Conservation (phyloP, 2,329 filamentous ascomycete genomes). For the Cladosporium cucumerinum region DNA sequence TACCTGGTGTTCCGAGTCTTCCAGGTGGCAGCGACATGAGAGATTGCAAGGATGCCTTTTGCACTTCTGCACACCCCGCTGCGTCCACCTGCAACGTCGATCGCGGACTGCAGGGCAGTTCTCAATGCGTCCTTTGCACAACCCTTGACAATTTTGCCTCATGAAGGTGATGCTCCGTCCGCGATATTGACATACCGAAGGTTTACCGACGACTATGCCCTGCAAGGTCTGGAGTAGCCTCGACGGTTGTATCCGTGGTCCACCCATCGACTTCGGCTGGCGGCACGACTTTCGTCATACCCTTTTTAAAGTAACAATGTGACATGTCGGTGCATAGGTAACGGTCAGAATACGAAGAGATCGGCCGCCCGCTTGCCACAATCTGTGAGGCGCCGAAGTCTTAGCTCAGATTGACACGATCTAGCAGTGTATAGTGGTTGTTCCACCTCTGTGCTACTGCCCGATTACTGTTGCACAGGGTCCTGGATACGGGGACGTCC, state of each 20-base stretch:
- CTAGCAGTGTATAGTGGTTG: neutral
- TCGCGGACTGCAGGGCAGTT: neutral
- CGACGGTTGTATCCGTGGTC: neutral
- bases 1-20: neutral
- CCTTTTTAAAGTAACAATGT: conserved; percentile 12
- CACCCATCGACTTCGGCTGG: conserved; percentile 3
- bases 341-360: conserved; percentile 14
- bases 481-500: neutral
- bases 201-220: neutral
- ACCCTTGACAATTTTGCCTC: neutral
- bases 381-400: neutral
- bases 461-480: conserved; percentile 1
- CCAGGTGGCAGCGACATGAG: neutral
- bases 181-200: neutral
- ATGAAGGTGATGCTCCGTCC: conserved; percentile 4
- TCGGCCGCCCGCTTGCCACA: conserved; percentile 3
- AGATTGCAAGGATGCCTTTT: neutral
- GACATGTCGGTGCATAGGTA: conserved; percentile 2
- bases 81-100: conserved; percentile 5
- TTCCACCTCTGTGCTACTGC: conserved; percentile 3
- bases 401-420: neutral
- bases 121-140: neutral
- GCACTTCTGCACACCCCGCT: conserved; percentile 11
- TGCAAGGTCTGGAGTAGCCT: neutral
- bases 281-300: conserved; percentile 11